Conservation (phyloP, 1,139 yeast genomes). For the Magnusiomyces suaveolens region DNA sequence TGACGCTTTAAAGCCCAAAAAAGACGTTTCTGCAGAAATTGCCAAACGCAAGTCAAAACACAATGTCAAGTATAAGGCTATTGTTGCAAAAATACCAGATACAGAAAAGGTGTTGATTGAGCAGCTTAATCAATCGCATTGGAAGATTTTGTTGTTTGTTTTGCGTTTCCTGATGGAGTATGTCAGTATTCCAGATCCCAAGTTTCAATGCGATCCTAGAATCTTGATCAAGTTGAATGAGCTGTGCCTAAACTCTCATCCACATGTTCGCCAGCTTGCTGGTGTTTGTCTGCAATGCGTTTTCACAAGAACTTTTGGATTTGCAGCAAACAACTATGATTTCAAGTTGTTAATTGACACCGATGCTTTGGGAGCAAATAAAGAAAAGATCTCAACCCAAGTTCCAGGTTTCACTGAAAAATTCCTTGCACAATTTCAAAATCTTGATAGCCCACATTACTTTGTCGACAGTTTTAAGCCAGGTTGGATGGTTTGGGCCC, state of each 20-base stretch:
- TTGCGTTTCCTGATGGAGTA: slow-evolving; percentile 40
- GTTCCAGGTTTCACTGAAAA: slow-evolving; percentile 32
- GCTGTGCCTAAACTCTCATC: slow-evolving; percentile 61
- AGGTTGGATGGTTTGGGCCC: slow-evolving; percentile 82
- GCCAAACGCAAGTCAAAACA: slow-evolving; percentile 47
- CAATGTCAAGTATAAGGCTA: slow-evolving; percentile 33
- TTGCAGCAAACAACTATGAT: slow-evolving; percentile 50
- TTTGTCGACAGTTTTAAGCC: slow-evolving; percentile 39
- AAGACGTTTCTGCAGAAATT: slow-evolving; percentile 39
- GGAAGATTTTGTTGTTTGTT: slow-evolving; percentile 35
- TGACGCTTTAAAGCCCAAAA: slow-evolving; percentile 54
- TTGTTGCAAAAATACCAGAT: slow-evolving; percentile 8
- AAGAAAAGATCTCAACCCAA: slow-evolving; percentile 38
- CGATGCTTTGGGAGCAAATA: slow-evolving; percentile 26
- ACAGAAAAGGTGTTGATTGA: slow-evolving; percentile 10
- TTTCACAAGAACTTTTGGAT: slow-evolving; percentile 45
- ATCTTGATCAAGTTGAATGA: slow-evolving; percentile 43
- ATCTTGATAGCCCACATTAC: slow-evolving; percentile 26
- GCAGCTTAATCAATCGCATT: slow-evolving; percentile 39
- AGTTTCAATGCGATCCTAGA: slow-evolving; percentile 34
- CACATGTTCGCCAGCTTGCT: slow-evolving; percentile 41
- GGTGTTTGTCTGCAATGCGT: slow-evolving; percentile 56
- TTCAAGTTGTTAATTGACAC: slow-evolving; percentile 28
- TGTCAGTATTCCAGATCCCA: slow-evolving; percentile 44
- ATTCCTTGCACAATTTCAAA: slow-evolving; percentile 49